Evolutionary conservation across 129 eudicot genomes (phyloP).

Genomic region (Oenanthe sinensis): DNA sequence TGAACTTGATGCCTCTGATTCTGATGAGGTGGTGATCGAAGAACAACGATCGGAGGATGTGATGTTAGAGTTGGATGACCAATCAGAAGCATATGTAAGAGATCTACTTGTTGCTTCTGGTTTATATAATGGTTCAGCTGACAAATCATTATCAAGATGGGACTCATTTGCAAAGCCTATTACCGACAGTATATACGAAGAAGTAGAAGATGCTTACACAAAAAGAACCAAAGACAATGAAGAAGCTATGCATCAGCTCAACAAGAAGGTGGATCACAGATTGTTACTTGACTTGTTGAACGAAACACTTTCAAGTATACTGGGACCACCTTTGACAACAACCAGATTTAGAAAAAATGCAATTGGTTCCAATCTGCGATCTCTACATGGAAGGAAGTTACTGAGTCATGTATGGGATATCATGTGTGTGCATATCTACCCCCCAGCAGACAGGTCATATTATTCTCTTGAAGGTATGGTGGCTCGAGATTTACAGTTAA

Average conservation of each 20-base stretch:
- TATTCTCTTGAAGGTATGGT: constrained; percentile 64
- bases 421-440: constrained; percentile 35
- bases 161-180: constrained; percentile 72
- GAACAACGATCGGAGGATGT: constrained; percentile 51
- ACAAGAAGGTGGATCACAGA: constrained; percentile 42
- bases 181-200: constrained; percentile 48
- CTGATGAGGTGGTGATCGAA: constrained; percentile 32
- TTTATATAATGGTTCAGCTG: constrained; percentile 50
- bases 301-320: constrained; percentile 64
- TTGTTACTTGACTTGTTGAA: constrained; percentile 60
- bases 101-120: constrained; percentile 83
- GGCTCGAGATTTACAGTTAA: constrained; percentile 47
- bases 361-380: constrained; percentile 16
- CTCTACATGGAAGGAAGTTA: constrained; percentile 49
- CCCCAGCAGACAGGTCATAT: constrained; percentile 32
- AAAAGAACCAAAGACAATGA: constrained; percentile 25
- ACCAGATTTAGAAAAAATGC: constrained; percentile 40
- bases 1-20: constrained; percentile 56
- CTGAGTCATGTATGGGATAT: constrained; percentile 59
- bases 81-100: constrained; percentile 61
- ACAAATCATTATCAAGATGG: constrained; percentile 48
- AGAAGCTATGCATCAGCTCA: constrained; percentile 12
- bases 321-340: constrained; percentile 42
- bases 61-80: constrained; percentile 57
- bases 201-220: constrained; percentile 59